Base-by-base conservation (phyloP, 768 basidiomycete species). In the Mycena galericulata region DNA sequence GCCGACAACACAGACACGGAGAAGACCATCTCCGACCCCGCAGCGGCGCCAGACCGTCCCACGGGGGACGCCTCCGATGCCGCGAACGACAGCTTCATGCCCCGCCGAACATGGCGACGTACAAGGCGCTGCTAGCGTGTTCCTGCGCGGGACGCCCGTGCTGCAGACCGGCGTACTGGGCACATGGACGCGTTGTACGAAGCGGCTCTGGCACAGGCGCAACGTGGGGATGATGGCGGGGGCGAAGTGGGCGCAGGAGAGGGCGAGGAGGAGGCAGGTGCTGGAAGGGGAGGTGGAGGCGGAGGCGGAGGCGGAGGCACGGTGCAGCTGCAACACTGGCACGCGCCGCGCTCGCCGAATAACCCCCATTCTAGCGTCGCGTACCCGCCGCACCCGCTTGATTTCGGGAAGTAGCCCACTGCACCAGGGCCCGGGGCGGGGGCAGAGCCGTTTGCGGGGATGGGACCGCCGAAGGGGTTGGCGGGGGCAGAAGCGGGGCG, bases 281-380 rank as follows among this genome's bases (percentile, higher is more conserved):
- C 20, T n/a, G n/a, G n/a, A n/a, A n/a, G n/a, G n/a, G 22, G 8
- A 24, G 49, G 49, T 8, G 47, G 41, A 43, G 17, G 24, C 17
- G 6, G 50, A 24, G 32, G 24, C 9, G 15, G 41, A 54, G n/a
- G 8, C 30, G 26, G 64, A 58, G 47, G 41, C 18, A 12, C 53
- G 8, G 24, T 11, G 9, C 41, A 67, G 20, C 34, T 36, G 8
- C 32, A 55, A 43, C 41, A 59, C 45, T 69, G 58, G 27, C 68
- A 69, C 46, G 68, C 62, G 15, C 56, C 68, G 50, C 50, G 43
- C 32, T 59, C 57, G 4, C 68, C 68, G 18, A 69, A 69, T 53
- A 69, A 64, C 38, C 62, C 62, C 10, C 29, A 51, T 24, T 62
- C 56, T 20, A 7, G 40, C 7, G 1, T 64, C n/a, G 4, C 1